phyloP scores from a whole-genome alignment of 768 basidiomycete species.

The Gloeostereum incarnatum region DNA sequence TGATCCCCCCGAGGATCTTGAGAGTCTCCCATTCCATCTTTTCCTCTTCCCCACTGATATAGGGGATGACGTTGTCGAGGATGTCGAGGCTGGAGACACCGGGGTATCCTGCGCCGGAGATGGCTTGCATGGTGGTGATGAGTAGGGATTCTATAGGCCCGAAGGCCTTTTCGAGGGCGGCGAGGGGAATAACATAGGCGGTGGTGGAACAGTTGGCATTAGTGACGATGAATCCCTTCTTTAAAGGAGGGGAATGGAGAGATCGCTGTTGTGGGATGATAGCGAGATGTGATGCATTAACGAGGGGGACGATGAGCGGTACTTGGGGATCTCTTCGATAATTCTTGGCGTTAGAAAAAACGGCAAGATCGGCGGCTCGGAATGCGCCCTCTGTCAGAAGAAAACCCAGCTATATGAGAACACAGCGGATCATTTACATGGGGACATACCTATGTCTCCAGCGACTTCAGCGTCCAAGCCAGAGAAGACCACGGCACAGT shows the following conservation, averaged over 20 bases:
- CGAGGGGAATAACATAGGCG: slow-evolving; percentile 83
- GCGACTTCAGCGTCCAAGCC: slow-evolving; percentile 95
- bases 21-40: slow-evolving; percentile 99
- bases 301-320: slow-evolving; percentile 93
- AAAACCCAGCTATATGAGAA: no score
- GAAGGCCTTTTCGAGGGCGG: slow-evolving; percentile 82
- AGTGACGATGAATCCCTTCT: slow-evolving; percentile 90
- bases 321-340: slow-evolving; percentile 87
- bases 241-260: slow-evolving; percentile 55
- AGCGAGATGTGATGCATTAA: slow-evolving; percentile 79
- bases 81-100: slow-evolving; percentile 87
- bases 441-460: slow-evolving; percentile 80
- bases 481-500: slow-evolving; percentile 85
- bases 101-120: slow-evolving; percentile 97
- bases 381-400: slow-evolving; percentile 66
- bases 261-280: slow-evolving; percentile 80
- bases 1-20: slow-evolving; percentile 89
- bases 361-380: slow-evolving; percentile 76
- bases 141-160: slow-evolving; percentile 87
- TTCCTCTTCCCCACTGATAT: slow-evolving; percentile 91
- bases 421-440: background rate
- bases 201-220: slow-evolving; percentile 99
- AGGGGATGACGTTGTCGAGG: slow-evolving; percentile 92
- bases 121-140: slow-evolving; percentile 96
- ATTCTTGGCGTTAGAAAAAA: slow-evolving; percentile 98